phyloP scores from a whole-genome alignment of 1,284 basidiomycete genomes.

The Cystobasidium slooffiae region DNA sequence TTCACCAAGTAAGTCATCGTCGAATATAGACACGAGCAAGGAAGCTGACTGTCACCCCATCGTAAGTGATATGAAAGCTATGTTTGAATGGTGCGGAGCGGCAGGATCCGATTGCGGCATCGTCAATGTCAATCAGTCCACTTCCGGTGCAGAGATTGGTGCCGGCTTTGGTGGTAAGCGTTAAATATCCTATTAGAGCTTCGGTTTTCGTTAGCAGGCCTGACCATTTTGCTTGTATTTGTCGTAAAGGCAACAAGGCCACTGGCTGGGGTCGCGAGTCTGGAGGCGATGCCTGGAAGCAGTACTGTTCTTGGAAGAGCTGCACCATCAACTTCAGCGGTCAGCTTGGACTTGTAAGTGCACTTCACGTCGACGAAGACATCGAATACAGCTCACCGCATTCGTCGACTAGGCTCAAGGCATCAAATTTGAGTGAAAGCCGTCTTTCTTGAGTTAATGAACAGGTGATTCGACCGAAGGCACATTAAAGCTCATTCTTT shows the following conservation, averaged over 20 bases:
- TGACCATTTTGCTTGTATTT: too few relatives aligned
- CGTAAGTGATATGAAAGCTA: slow-evolving; percentile 69
- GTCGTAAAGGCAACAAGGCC: slow-evolving; percentile 85
- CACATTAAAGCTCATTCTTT: too few relatives aligned
- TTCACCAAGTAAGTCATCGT: slow-evolving; percentile 67
- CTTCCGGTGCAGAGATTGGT: slow-evolving; percentile 91
- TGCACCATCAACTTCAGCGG: slow-evolving; percentile 93
- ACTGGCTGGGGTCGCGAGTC: slow-evolving; percentile 88
- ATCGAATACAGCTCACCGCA: too few relatives aligned
- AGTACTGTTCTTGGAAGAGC: slow-evolving; percentile 63
- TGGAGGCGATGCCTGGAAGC: slow-evolving; percentile 89
- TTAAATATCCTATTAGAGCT: too few relatives aligned
- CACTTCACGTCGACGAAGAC: too few relatives aligned
- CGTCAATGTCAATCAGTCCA: slow-evolving; percentile 82
- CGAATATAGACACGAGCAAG: not conserved
- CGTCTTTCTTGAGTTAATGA: not conserved
- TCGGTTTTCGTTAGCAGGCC: too few relatives aligned
- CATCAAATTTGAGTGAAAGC: slow-evolving; percentile 42
- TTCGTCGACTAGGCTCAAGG: slow-evolving; percentile 32
- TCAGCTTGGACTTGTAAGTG: slow-evolving; percentile 73
- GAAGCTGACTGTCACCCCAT: not conserved
- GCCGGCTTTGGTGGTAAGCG: slow-evolving; percentile 79
- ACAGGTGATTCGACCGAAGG: too few relatives aligned
- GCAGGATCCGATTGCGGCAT: slow-evolving; percentile 49
- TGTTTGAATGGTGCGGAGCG: slow-evolving; percentile 83